phyloP scores from a whole-genome alignment of 495 filamentous ascomycete genomes.

The Aspergillus diversus region DNA sequence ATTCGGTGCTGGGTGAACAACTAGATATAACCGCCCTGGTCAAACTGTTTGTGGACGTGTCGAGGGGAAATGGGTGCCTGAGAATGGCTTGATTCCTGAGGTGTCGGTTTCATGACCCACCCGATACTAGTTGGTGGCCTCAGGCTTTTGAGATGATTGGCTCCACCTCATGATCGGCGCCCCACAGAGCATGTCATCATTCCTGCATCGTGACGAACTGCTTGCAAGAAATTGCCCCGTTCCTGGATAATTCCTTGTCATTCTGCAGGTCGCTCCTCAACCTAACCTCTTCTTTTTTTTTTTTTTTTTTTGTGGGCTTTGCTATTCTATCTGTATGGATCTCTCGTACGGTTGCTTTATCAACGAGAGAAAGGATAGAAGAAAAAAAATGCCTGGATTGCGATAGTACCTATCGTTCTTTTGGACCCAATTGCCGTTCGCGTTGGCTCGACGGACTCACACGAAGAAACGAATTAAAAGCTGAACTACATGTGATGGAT shows the following conservation, averaged over 20 bases:
- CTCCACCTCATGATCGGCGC: slow-evolving; percentile 20
- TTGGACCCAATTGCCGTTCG: background rate
- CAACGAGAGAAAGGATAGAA: background rate
- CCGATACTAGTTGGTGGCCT: no score
- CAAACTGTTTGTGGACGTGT: slow-evolving; percentile 11
- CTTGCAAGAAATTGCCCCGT: background rate
- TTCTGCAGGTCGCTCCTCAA: no score
- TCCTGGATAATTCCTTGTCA: no score
- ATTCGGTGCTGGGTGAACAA: background rate
- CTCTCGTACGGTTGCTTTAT: background rate
- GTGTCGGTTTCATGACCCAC: background rate
- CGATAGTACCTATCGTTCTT: background rate
- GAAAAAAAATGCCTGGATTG: background rate
- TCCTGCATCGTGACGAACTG: slow-evolving; percentile 8
- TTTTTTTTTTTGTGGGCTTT: slow-evolving; percentile 3
- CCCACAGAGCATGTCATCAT: slow-evolving; percentile 44
- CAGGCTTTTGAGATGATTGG: no score
- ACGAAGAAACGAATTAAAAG: background rate
- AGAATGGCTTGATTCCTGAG: slow-evolving; percentile 23
- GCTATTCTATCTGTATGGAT: background rate
- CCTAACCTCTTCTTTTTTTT: slow-evolving; percentile 10
- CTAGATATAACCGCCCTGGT: no score
- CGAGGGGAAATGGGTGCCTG: slow-evolving; percentile 42
- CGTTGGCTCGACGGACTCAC: no score
- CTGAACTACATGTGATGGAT: slow-evolving; percentile 28